Conservation (phyloP, 176 grass and related monocot species). For the Elaeis guineensis region DNA sequence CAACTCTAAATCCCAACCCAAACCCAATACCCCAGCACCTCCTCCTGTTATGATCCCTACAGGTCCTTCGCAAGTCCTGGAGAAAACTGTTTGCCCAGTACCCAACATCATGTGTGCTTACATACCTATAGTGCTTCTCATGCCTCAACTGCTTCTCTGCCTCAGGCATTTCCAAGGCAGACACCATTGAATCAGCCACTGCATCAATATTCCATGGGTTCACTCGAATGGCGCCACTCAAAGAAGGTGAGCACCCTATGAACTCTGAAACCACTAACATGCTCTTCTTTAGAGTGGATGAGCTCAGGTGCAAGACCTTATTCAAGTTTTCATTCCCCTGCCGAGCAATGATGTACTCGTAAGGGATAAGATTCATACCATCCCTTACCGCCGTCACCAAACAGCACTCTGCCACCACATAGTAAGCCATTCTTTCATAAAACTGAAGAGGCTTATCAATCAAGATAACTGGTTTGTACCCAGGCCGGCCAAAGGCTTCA, state of each 20-base stretch:
- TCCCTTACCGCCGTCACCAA: conserved; percentile 16
- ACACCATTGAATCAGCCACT: conserved; percentile 2
- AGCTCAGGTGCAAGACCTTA: no score
- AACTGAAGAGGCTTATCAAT: conserved; percentile 1
- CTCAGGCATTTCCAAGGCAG: conserved; percentile 7
- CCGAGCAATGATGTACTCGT: conserved; percentile 8
- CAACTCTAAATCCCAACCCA: conserved; percentile 12
- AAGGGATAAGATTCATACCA: conserved; percentile 18
- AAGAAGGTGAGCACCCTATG: conserved; percentile 8
- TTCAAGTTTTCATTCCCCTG: conserved; percentile 1
- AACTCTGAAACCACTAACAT: conserved; percentile 19
- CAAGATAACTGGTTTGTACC: conserved; percentile 10
- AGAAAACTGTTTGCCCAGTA: conserved; percentile 19
- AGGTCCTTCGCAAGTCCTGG: conserved; percentile 9
- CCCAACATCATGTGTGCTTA: conserved; percentile 15
- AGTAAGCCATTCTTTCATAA: conserved; percentile 11
- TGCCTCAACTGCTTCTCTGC: conserved; percentile 9
- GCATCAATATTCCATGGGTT: conserved; percentile 19
- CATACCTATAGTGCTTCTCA: conserved; percentile 15
- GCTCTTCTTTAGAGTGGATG: not conserved
- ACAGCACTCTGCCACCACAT: conserved; percentile 5
- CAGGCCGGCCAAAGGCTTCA: not conserved
- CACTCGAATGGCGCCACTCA: conserved; percentile 11
- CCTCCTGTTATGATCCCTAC: conserved; percentile 11
- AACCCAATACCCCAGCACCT: conserved; percentile 11